Evolutionary conservation across 345 rosid species (phyloP), one percentile per base, ranked within the genome.

Genomic region (Ceriops decandra): DNA sequence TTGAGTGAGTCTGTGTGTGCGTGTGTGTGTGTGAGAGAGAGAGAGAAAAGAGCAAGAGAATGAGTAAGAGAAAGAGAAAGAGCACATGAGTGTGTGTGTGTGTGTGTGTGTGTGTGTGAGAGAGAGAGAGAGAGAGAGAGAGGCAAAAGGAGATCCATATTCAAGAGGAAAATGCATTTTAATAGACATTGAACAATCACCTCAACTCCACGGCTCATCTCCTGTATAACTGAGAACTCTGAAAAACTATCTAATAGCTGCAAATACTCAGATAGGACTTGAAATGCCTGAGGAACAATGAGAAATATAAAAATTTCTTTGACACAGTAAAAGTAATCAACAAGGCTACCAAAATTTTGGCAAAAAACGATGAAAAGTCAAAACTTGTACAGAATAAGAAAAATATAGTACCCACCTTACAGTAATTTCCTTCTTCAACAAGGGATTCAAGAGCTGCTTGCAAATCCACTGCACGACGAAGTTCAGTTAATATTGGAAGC

Each of bases 191-290:
- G 27, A 61, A 68, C 62, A 72, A 70, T 74, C 79, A 95, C 98
- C 98, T 95, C 99, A 80, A 90, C 97, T 59, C 93, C 98, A 70
- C 82, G 90, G 78, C 93, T 84, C 99, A 95, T 90, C 88, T 90
- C 96, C 71, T 92, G 96, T 72, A 85, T 75, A 58, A 90, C 98
- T 72, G 96, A 83, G 73, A 92, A 85, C 82, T 88, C 93, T 2
- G 97, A 82, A 69, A 85, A 85, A 73, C 96, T 91, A 81, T 92
- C 98, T 68, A 95, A 80, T 64, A 95, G 84, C 81, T 95, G 99
- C 78, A 95, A 81, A 81, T 91, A 92, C 86, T 95, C 98, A 0
- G 99, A 92, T 67, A 95, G 76, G 63, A 92, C 98, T 86, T 90
- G 96, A 84, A 95, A 95, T 70, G 99, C 99, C 99, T 95, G 78